A percentile compares a stretch with the other conserved stretches of the same genome.
Evolutionary conservation across 2,329 filamentous ascomycete species (phyloP).

Genomic region (Pleurostoma richardsiae): DNA sequence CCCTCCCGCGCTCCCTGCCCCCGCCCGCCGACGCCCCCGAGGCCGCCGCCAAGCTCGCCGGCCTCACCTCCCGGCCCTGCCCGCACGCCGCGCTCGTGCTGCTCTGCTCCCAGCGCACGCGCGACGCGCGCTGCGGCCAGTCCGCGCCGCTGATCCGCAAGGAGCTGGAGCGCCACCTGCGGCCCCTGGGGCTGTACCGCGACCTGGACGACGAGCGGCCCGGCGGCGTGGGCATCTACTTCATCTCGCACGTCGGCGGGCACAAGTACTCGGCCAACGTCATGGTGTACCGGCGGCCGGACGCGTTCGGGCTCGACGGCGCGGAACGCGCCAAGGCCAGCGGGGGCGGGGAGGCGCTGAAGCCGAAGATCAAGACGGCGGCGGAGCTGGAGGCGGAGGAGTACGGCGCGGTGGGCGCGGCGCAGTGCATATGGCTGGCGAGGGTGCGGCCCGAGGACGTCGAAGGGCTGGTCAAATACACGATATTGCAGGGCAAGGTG

Average conservation of each 20-base stretch:
- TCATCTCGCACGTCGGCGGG: conserved; percentile 92
- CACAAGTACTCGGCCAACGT: conserved; percentile 97
- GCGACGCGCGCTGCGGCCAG: conserved; percentile 91
- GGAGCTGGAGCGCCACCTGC: conserved; percentile 85
- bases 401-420: conserved; percentile 52
- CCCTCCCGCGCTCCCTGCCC: conserved; percentile 29
- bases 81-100: conserved; percentile 85
- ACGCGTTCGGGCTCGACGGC: conserved; percentile 49
- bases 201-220: conserved; percentile 85
- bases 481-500: conserved; percentile 87
- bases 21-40: conserved; percentile 16
- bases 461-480: conserved; percentile 86
- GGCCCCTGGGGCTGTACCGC: conserved; percentile 76
- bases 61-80: conserved; percentile 52
- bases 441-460: conserved; percentile 82
- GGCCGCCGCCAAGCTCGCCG: conserved; percentile 18
- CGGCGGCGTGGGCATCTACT: conserved; percentile 91
- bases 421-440: conserved; percentile 90
- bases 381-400: conserved; percentile 21
- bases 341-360: conserved; percentile 11
- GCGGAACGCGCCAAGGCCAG: conserved; percentile 29
- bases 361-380: conserved; percentile 18
- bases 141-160: conserved; percentile 83
- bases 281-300: conserved; percentile 73
- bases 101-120: conserved; percentile 90